Evolutionary conservation across 2,329 filamentous ascomycete genomes (phyloP).

Genomic region (Hypoxylon rubiginosum): DNA sequence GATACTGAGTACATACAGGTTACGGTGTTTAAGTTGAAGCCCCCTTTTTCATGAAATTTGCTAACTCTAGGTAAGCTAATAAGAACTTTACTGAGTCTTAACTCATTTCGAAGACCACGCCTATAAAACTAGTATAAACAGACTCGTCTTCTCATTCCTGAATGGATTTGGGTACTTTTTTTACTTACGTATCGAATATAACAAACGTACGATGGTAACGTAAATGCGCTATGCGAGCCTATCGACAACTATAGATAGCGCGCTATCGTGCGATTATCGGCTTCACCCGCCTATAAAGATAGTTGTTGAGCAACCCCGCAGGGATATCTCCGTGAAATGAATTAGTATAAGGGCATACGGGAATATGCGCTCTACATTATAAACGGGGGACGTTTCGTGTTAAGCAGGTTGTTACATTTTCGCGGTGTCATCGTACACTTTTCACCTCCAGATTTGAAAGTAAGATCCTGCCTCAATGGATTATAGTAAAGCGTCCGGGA

Average conservation of each 20-base stretch:
- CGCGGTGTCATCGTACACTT: background rate
- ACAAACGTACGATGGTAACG: background rate
- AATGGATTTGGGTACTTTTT: background rate
- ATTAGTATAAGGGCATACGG: background rate
- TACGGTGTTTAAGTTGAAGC: too few relatives aligned
- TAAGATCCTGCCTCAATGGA: background rate
- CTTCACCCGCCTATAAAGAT: slow-evolving; percentile 27
- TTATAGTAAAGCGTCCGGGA: slow-evolving; percentile 4
- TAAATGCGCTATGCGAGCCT: slow-evolving; percentile 7
- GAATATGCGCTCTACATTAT: background rate
- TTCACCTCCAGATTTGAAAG: background rate
- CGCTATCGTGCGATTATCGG: slow-evolving; percentile 24
- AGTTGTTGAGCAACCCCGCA: slow-evolving; percentile 29
- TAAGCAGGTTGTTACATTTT: background rate
- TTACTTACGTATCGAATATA: background rate
- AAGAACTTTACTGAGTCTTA: too few relatives aligned
- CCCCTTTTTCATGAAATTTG: too few relatives aligned
- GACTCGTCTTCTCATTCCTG: too few relatives aligned
- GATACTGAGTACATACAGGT: too few relatives aligned
- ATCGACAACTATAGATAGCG: slow-evolving; percentile 15
- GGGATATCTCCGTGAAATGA: slow-evolving; percentile 14
- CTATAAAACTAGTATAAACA: background rate
- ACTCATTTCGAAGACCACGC: too few relatives aligned
- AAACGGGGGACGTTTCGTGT: background rate
- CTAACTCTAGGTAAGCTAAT: background rate